Percentiles rank a stretch among this genome's conserved stretches.
Evolutionary conservation across 768 basidiomycete genomes (phyloP).

Genomic region (Pleurotus citrinopileatus): DNA sequence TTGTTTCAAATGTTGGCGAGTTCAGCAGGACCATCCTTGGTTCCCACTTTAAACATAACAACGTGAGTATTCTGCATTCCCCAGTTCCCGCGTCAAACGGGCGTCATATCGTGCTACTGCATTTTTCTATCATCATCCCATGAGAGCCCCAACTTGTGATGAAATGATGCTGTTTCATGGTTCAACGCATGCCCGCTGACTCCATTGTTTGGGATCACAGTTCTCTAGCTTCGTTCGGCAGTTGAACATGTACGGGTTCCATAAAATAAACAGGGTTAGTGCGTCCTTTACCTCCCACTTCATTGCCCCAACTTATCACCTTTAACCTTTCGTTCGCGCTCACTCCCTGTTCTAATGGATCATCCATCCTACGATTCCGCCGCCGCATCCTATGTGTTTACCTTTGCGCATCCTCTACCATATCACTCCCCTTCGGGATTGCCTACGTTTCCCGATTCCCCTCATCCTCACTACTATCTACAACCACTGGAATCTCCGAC

Average conservation of each 20-base stretch:
- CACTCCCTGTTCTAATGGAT: neutral
- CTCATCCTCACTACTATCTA: neutral
- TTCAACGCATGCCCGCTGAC: neutral
- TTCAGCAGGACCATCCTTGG: slow-evolving; percentile 84
- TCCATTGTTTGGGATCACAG: slow-evolving; percentile 31
- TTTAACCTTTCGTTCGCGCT: slow-evolving; percentile 6
- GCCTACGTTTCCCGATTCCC: neutral
- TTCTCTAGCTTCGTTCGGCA: slow-evolving; percentile 95
- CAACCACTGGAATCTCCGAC: neutral
- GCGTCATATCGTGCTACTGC: slow-evolving; percentile 10
- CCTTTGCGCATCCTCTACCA: neutral
- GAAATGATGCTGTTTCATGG: slow-evolving; percentile 3
- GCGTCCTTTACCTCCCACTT: neutral
- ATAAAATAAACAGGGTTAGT: slow-evolving; percentile 86
- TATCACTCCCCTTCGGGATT: neutral
- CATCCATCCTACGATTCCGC: neutral
- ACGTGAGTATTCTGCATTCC: slow-evolving; percentile 44
- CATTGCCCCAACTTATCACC: slow-evolving; percentile 2
- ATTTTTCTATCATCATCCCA: neutral
- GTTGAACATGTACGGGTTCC: slow-evolving; percentile 96
- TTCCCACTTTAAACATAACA: slow-evolving; percentile 89
- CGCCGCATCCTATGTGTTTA: neutral
- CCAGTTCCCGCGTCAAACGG: slow-evolving; percentile 10
- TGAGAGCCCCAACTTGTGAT: neutral
- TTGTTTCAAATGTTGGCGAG: slow-evolving; percentile 83